phyloP scores from a whole-genome alignment of 306 rosid genomes.

The Trifolium repens region DNA sequence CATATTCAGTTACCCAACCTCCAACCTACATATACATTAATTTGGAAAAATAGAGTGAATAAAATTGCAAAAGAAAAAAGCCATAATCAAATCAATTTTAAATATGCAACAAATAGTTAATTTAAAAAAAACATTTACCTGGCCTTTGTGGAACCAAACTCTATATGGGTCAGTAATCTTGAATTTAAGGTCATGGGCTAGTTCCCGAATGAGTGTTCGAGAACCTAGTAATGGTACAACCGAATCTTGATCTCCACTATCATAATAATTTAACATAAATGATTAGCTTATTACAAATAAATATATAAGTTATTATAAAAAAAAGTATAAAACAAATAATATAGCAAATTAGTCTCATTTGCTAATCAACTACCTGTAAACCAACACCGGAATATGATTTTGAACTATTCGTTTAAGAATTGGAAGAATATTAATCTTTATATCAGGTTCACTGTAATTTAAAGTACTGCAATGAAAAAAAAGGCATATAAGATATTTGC shows the following conservation, averaged over 20 bases:
- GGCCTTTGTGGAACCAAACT: slow-evolving; percentile 91
- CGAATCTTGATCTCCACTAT: slow-evolving; percentile 91
- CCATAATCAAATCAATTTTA: background rate
- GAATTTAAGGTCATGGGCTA: slow-evolving; percentile 73
- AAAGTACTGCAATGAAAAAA: slow-evolving; percentile 50
- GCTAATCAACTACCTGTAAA: slow-evolving; percentile 70
- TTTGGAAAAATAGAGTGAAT: background rate
- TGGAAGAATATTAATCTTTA: slow-evolving; percentile 73
- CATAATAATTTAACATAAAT: slow-evolving; percentile 3
- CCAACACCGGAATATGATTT: slow-evolving; percentile 78
- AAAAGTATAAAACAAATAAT: background rate
- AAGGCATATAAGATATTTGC: slow-evolving; percentile 30
- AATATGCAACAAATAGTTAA: background rate
- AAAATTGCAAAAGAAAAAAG: background rate
- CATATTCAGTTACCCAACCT: slow-evolving; percentile 90
- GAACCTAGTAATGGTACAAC: slow-evolving; percentile 85
- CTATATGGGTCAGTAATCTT: slow-evolving; percentile 72
- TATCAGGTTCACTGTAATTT: slow-evolving; percentile 68
- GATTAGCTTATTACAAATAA: background rate
- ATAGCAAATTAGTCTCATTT: background rate
- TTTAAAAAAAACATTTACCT: slow-evolving; percentile 46
- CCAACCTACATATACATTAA: slow-evolving; percentile 56
- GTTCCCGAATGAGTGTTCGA: slow-evolving; percentile 76
- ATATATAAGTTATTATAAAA: no score
- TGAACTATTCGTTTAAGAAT: slow-evolving; percentile 70